Base-by-base conservation (phyloP, 805 yeast species). In the Wickerhamomyces bovis region DNA sequence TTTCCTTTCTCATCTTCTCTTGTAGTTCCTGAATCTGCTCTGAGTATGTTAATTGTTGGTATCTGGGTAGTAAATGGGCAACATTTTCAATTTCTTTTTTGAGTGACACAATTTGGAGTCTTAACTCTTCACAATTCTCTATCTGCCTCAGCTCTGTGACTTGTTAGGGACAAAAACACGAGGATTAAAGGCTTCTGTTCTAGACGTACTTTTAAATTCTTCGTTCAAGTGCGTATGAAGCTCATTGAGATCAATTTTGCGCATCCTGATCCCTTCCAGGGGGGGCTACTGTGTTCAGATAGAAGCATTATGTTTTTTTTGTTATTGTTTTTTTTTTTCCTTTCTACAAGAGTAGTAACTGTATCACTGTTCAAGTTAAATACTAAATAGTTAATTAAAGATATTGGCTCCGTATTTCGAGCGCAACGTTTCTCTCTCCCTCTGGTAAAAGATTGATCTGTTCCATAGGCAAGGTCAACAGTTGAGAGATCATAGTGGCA, bases 31-130 rank as follows among this genome's bases (percentile, higher is more conserved):
- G 42, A 3, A 56, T 36, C 26, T 51, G 49, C 10, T 50, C 53
- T 6, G 57, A 51, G 39, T 58, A 59, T 0, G 55, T 43, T 5
- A 50, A 48, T 30, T 52, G 56, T 26, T 56, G 58, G 39, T 59
- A 55, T 4, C 41, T 38, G 3, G 62, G 61, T 3, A 59, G 44
- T 4, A 51, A 15, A 38, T 59, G 61, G 0, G 53, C 41, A 2
- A 55, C 42, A 13, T 44, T 30, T 22, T 51, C 56, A 3, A 59
- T 42, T 12, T 50, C 42, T 9, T 41, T 39, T 39, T 52, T 51
- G 10, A 59, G 40, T 10, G 15, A 16, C 15, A 47, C 13, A 7
- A 23, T 10, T 18, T 44, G 38, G n/a, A 21, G 7, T 40, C 39
- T 30, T 2, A 30, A 5, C 18, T 42, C 41, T 2, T 28, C 31